Base-by-base conservation (phyloP, 2,329 filamentous ascomycete species). In the Aspergillus fructus region DNA sequence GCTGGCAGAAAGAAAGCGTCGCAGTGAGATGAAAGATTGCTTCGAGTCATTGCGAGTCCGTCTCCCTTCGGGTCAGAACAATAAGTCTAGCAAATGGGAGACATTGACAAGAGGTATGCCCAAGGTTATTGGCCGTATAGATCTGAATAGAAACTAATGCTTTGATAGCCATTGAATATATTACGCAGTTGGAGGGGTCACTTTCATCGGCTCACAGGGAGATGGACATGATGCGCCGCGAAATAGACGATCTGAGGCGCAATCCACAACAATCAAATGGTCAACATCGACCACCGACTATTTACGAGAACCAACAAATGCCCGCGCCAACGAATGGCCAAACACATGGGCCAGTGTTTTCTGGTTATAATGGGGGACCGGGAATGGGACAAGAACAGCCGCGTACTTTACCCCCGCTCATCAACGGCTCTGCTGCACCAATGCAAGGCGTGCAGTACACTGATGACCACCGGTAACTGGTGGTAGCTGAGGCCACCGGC, bases 11-110 rank as follows among this genome's bases (percentile, higher is more conserved):
- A 73, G 79, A 15, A 81, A 81, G 64, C 77, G 79, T 39, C 77
- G 79, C 46, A 81, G 78, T 55, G 79, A 81, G 60, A 81, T 81
- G 79, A 81, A 81, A 59, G 78, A 80, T 63, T 79, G 78, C 49
- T 81, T 81, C 59, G 79, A 81, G 63, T 67, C 72, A 19, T 64
- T 81, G 43, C 73, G 79, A 30, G 64, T 72, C 39, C 74, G 76
- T 30, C 70, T 81, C 2, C 79, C 79, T 4, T 70, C 76, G 15
- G 74, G 68, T 54, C 78, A 79, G 61, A 79, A 76, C 60, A 80
- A 79, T 65, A 81, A 81, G 61, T 80, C 79, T 7, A 81, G 79
- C 66, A 81, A 81, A 68, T 81, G 79, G 79, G 79, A 81, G 61
- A 81, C 78, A 1, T 64, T 81, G 19, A 79, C 77, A 23, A 68